Conservation (phyloP, 2,329 filamentous ascomycete genomes). For the Cladosporium cucumerinum region DNA sequence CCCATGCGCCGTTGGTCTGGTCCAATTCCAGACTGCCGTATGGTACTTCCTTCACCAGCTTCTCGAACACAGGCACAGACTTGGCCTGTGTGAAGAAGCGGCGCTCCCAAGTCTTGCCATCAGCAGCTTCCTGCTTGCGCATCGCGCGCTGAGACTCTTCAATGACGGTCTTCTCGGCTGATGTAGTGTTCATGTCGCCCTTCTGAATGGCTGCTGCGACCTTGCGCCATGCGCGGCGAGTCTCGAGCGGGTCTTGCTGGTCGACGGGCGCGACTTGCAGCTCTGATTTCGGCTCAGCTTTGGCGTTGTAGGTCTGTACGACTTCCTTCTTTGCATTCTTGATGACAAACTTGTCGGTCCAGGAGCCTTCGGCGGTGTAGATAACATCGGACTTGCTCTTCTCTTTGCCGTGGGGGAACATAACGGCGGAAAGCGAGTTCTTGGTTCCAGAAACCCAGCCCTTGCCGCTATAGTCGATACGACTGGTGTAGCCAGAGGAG, state of each 20-base stretch:
- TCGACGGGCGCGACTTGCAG: slow-evolving; percentile 70
- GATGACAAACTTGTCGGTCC: slow-evolving; percentile 80
- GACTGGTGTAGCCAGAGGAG: slow-evolving; percentile 79
- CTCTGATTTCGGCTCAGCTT: slow-evolving; percentile 55
- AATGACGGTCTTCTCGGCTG: slow-evolving; percentile 78
- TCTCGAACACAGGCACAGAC: slow-evolving; percentile 45
- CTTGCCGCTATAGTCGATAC: slow-evolving; percentile 89
- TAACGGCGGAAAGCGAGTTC: slow-evolving; percentile 75
- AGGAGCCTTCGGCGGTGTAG: slow-evolving; percentile 85
- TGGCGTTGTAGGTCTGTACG: slow-evolving; percentile 47
- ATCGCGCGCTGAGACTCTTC: slow-evolving; percentile 81
- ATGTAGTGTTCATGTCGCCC: slow-evolving; percentile 80
- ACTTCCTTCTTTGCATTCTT: slow-evolving; percentile 57
- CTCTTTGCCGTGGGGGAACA: slow-evolving; percentile 68
- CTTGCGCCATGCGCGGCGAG: slow-evolving; percentile 80
- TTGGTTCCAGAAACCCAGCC: slow-evolving; percentile 96
- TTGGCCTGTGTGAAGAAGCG: slow-evolving; percentile 66
- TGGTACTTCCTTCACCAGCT: slow-evolving; percentile 46
- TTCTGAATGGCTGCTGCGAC: slow-evolving; percentile 76
- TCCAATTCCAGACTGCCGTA: slow-evolving; percentile 51
- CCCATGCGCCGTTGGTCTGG: slow-evolving; percentile 69
- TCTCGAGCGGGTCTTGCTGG: slow-evolving; percentile 81
- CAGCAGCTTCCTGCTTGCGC: slow-evolving; percentile 70
- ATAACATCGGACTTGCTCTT: slow-evolving; percentile 58
- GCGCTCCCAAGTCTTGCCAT: slow-evolving; percentile 74